Base-by-base conservation (phyloP, 225 moss, liverwort and hornwort species). In the Pseudisothecium myosuroides region DNA sequence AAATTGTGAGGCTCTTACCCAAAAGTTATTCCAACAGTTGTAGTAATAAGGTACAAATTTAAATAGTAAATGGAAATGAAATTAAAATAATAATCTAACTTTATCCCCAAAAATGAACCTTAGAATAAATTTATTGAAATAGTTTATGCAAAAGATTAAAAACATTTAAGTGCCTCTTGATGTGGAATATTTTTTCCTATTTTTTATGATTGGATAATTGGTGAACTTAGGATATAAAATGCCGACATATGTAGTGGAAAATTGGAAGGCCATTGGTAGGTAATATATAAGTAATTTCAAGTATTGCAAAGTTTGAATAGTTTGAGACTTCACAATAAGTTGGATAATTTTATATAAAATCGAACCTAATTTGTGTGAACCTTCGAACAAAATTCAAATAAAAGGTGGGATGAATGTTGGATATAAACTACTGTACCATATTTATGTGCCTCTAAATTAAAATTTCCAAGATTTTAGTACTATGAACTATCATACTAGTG, bases 231-330 rank as follows among this genome's bases (percentile, higher is more conserved):
- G 8, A 21, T 32, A 31, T 31, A 19, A 75, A 47, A 19, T 31
- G 2, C 1, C 2, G 0, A 21, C 7, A 13, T 8, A 21, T 21
- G 1, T 7, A 50, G 8, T 34, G 2, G 5, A 1, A 76, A 21
- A 12, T 76, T 50, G 0, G 32, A 76, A 76, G 32, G 3, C 8
- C 13, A 22, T 12, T 52, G 2, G 34, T 20, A 21, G 76, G 1
- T 21, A 50, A 5, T 34, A 34, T 13, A 50, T 8, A 76, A 34
- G 4, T 32, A 34, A 34, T 50, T 76, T 32, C 4, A 76, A 50
- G 5, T 21, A 8, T 14, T 34, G 8, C 3, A 49, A 75, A 32
- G 4, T 50, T 49, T 50, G 12, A 76, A 34, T 13, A 34, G 34
- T 21, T 0, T 3, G 5, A 50, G 12, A 76, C 21, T 12, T 32